A percentile compares a stretch with the other conserved stretches of the same genome.
These are phyloP conservation scores for Entomortierella beljakovae DNA, from an alignment of 192 early-diverging fungal species.

Conservation along the genomic window DNA sequence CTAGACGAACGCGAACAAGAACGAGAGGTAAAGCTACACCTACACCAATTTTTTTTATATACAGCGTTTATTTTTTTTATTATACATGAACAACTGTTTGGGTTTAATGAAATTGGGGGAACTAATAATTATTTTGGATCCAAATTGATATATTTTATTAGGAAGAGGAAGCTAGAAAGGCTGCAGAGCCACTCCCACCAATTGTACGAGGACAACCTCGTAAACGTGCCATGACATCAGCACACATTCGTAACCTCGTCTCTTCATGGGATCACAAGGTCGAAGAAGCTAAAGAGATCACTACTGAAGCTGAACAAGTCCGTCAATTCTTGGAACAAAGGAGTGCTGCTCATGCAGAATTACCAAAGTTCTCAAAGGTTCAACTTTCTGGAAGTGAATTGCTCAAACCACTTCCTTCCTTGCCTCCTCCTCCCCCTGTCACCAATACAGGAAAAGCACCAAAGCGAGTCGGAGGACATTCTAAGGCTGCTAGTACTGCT, in stretches of 20 bases:
- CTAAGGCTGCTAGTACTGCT: conserved; percentile 17
- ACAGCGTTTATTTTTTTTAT: no score
- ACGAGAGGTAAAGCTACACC: conserved; percentile 42
- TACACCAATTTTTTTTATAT: neutral
- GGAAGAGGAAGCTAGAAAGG: conserved; percentile 49
- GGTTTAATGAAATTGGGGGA: no score
- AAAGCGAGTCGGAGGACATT: conserved; percentile 7
- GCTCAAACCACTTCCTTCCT: conserved; percentile 28
- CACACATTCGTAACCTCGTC: conserved; percentile 47
- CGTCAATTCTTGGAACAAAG: conserved; percentile 40
- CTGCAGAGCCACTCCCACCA: conserved; percentile 37
- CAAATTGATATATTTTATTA: no score
- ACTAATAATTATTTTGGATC: no score
- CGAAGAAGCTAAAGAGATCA: conserved; percentile 40
- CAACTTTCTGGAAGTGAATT: conserved; percentile 37
- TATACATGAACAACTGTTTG: no score
- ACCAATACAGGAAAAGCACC: neutral
- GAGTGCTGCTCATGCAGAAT: conserved; percentile 40
- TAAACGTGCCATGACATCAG: conserved; percentile 38
- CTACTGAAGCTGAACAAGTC: conserved; percentile 32
- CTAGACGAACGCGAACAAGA: conserved; percentile 53
- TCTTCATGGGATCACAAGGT: conserved; percentile 51
- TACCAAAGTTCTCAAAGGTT: conserved; percentile 35
- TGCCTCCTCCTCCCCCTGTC: conserved; percentile 41
- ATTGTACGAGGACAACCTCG: conserved; percentile 46